Conservation (phyloP, 1,139 yeast genomes). For the Debaryomycetaceae sp. region DNA sequence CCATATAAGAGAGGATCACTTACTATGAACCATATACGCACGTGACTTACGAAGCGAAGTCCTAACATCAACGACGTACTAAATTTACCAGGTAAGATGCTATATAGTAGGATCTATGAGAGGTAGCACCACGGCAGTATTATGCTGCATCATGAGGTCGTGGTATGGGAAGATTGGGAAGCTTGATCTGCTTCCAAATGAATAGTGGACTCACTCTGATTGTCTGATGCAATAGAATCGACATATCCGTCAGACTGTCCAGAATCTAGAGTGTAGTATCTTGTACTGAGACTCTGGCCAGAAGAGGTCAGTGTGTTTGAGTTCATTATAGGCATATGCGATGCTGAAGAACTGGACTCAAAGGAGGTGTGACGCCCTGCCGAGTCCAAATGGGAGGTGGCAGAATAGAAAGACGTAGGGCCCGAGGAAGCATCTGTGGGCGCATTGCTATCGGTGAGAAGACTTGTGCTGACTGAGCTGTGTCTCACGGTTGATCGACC, state of each 20-base stretch:
- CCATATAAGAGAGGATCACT: too few species aligned
- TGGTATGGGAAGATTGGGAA: not conserved
- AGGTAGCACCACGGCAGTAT: not conserved
- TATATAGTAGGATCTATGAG: not conserved
- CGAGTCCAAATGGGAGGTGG: conserved; percentile 8
- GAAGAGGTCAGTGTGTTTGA: not conserved
- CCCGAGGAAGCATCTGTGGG: conserved; percentile 1
- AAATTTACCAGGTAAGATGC: not conserved
- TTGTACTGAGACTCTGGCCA: not conserved
- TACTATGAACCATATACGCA: too few species aligned
- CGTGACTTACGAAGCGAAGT: too few species aligned
- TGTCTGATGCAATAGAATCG: not conserved
- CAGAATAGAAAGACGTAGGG: conserved; percentile 11
- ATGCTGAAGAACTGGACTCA: not conserved
- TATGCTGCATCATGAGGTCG: not conserved
- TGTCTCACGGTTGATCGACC: not conserved
- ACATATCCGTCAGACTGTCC: not conserved
- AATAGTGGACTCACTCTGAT: conserved; percentile 1
- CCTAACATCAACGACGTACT: not conserved
- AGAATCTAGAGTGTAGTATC: not conserved
- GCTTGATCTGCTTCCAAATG: not conserved
- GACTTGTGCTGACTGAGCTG: not conserved
- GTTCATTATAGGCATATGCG: not conserved
- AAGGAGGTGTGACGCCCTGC: not conserved
- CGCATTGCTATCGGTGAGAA: not conserved